Conservation (phyloP, 139 green algal species). For the Axilococcus clingmanii region DNA sequence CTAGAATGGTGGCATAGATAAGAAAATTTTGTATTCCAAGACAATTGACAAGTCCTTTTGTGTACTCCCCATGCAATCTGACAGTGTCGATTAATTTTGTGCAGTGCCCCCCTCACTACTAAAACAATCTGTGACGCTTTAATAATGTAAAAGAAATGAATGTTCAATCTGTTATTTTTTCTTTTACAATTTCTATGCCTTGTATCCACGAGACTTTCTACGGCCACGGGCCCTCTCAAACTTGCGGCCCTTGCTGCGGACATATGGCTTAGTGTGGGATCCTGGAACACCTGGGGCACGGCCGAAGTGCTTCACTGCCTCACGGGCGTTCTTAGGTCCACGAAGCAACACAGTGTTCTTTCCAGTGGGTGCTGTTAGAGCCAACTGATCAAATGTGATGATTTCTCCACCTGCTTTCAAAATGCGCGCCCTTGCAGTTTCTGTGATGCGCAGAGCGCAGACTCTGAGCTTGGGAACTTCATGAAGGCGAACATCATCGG, state of each 20-base stretch:
- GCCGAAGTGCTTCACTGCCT: constrained; percentile 97
- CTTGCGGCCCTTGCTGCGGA: constrained; percentile 94
- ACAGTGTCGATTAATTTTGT: too few species aligned
- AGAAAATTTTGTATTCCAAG: too few species aligned
- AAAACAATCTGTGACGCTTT: too few species aligned
- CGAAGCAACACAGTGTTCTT: constrained; percentile 86
- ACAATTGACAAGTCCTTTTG: too few species aligned
- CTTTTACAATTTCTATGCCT: too few species aligned
- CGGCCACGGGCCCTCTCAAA: constrained; percentile 97
- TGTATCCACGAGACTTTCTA: constrained; percentile 89
- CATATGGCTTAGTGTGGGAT: constrained; percentile 89
- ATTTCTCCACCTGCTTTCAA: constrained; percentile 91
- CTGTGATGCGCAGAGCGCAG: constrained; percentile 86
- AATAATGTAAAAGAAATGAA: too few species aligned
- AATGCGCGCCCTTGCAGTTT: constrained; percentile 95
- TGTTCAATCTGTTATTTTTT: too few species aligned
- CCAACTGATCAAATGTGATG: constrained; percentile 98
- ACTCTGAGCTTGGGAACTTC: constrained; percentile 90
- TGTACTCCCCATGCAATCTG: too few species aligned
- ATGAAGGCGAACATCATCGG: constrained; percentile 82
- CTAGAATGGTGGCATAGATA: background rate
- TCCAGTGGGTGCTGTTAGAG: constrained; percentile 83
- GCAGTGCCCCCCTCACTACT: too few species aligned
- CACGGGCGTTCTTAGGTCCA: constrained; percentile 87
- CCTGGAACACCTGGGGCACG: constrained; percentile 73